phyloP scores from a whole-genome alignment of 176 grass and related monocot genomes.

The Puccinellia tenuiflora region DNA sequence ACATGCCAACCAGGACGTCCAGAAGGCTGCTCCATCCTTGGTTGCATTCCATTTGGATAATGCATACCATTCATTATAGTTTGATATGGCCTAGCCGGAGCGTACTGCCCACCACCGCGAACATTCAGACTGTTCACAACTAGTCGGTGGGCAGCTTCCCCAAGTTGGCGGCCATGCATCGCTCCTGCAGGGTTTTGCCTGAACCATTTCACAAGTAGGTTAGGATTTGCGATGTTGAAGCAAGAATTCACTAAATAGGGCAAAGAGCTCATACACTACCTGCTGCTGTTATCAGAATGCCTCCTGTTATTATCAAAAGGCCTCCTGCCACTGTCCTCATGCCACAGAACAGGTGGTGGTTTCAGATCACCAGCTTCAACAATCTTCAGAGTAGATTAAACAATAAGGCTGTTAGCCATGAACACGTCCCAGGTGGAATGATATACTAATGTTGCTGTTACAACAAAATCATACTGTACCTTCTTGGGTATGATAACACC shows the following conservation, averaged over 20 bases:
- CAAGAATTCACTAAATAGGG: neutral
- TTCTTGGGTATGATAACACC: conserved; percentile 93
- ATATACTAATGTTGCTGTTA: neutral
- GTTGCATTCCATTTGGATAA: conserved; percentile 44
- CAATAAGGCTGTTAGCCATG: neutral
- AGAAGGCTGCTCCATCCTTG: conserved; percentile 34
- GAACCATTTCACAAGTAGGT: conserved; percentile 25
- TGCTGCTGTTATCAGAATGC: conserved; percentile 49
- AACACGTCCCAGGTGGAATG: neutral
- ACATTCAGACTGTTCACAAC: conserved; percentile 70
- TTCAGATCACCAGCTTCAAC: conserved; percentile 85
- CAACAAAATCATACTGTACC: conserved; percentile 38
- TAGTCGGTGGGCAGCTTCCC: conserved; percentile 78
- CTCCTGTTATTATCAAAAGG: conserved; percentile 58
- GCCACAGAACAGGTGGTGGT: conserved; percentile 90
- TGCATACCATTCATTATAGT: conserved; percentile 31
- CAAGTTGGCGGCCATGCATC: conserved; percentile 64
- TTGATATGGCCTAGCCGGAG: conserved; percentile 42
- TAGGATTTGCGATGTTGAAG: neutral
- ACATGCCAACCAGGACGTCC: conserved; percentile 39
- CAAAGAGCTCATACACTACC: conserved; percentile 12
- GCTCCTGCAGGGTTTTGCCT: conserved; percentile 76
- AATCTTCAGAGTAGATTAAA: conserved; percentile 43
- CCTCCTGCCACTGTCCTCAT: conserved; percentile 86
- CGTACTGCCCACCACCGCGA: conserved; percentile 28